Evolutionary conservation across 495 filamentous ascomycete species (phyloP).

Genomic region (Penicillium angulare): DNA sequence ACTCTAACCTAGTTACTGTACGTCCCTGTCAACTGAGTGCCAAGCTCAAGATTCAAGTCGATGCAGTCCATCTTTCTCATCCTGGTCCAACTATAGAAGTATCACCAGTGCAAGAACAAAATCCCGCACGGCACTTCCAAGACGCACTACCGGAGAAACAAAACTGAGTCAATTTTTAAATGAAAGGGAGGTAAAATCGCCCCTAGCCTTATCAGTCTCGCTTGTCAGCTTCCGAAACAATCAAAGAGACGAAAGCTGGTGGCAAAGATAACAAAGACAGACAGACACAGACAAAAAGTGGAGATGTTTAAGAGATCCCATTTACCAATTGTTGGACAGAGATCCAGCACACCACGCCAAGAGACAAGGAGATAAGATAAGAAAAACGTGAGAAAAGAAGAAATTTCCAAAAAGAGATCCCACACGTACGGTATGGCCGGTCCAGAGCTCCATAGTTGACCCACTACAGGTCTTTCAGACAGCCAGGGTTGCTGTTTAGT

Average conservation of each 20-base stretch:
- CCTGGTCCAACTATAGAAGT: too few relatives aligned
- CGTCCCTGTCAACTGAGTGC: too few relatives aligned
- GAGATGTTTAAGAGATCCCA: neutral
- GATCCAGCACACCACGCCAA: slow-evolving; percentile 3
- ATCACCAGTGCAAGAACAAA: neutral
- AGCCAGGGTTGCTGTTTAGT: slow-evolving; percentile 6
- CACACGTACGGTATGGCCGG: too few relatives aligned
- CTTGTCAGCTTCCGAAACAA: slow-evolving; percentile 1
- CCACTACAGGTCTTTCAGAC: slow-evolving; percentile 10
- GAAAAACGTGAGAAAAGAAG: neutral
- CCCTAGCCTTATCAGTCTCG: slow-evolving; percentile 12
- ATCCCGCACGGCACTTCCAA: neutral
- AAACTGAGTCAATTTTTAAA: too few relatives aligned
- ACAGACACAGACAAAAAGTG: too few relatives aligned
- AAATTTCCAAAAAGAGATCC: neutral
- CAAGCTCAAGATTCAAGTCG: neutral
- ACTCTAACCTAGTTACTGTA: too few relatives aligned
- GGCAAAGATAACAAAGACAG: too few relatives aligned
- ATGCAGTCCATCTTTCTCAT: too few relatives aligned
- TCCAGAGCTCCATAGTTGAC: too few relatives aligned
- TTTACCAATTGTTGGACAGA: slow-evolving; percentile 11
- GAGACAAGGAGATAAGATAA: neutral
- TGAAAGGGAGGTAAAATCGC: neutral
- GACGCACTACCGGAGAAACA: neutral
- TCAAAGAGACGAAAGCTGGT: neutral